These are phyloP conservation scores for Didymellaceae sp. DNA, from an alignment of 2,329 filamentous ascomycete species.

Conservation along the genomic window DNA sequence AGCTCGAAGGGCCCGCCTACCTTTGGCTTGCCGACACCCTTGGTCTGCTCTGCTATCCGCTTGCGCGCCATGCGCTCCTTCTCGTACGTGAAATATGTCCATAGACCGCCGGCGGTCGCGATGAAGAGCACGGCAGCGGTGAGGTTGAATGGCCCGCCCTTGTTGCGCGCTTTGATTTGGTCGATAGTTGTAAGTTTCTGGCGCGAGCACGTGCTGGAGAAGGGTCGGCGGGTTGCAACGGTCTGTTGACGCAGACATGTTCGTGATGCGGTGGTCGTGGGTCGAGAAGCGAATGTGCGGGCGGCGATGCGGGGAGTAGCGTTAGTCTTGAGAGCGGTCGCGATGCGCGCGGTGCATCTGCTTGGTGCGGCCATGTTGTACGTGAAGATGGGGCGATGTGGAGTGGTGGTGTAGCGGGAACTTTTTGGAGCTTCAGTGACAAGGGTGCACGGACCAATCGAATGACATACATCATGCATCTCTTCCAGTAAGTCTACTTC, in stretches of 20 bases:
- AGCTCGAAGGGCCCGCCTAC: conserved; percentile 88
- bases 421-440: conserved; percentile 17
- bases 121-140: conserved; percentile 89
- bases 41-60: conserved; percentile 87
- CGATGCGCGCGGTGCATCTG: conserved; percentile 31
- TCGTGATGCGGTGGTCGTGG: conserved; percentile 21
- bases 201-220: conserved; percentile 39
- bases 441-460: conserved; percentile 13
- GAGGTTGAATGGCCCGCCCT: conserved; percentile 81
- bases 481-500: not conserved
- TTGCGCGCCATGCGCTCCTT: conserved; percentile 90
- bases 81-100: conserved; percentile 91
- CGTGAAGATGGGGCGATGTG: conserved; percentile 6
- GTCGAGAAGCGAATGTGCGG: conserved; percentile 35
- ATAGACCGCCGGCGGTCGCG: conserved; percentile 74
- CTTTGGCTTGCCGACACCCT: conserved; percentile 90
- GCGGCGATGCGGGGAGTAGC: conserved; percentile 25
- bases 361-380: conserved; percentile 36
- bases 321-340: conserved; percentile 20
- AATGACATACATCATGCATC: conserved; percentile 10
- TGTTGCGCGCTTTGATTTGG: conserved; percentile 44
- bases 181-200: conserved; percentile 46
- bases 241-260: conserved; percentile 23
- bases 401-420: conserved; percentile 15
- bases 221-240: conserved; percentile 22